phyloP scores from a whole-genome alignment of 306 rosid species.

The Lathyrus tuberosus region DNA sequence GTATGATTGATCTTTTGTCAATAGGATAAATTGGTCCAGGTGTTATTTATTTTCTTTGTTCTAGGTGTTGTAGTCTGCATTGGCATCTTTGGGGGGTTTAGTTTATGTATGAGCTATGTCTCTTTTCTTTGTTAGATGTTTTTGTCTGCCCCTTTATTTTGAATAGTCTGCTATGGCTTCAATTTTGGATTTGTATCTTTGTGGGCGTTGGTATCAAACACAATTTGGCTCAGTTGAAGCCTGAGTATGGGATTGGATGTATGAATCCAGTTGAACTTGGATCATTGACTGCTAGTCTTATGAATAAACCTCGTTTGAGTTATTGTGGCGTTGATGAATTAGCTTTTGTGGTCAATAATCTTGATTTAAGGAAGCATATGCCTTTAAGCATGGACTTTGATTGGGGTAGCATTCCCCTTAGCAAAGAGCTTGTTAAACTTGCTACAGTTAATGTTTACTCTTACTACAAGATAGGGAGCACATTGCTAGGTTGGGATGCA shows the following conservation, averaged over 20 bases:
- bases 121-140: no score
- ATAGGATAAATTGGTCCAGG: no score
- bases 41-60: no score
- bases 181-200: no score
- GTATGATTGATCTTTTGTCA: no score
- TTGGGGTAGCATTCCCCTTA: accelerated
- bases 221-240: not conserved
- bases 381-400: not conserved
- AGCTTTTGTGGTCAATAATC: not conserved
- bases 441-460: slow-evolving; percentile 5
- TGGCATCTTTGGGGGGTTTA: no score
- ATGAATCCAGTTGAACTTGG: not conserved
- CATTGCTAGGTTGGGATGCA: not conserved
- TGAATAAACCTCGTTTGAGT: not conserved
- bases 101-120: no score
- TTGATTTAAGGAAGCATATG: not conserved
- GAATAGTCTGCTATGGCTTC: no score
- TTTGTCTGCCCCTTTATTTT: no score
- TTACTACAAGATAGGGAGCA: not conserved
- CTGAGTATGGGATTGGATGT: not conserved
- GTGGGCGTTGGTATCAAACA: not conserved
- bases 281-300: not conserved
- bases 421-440: not conserved
- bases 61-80: no score
- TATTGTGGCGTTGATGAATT: not conserved